A percentile compares a stretch with the other conserved stretches of the same genome.
Evolutionary conservation across 2,329 filamentous ascomycete species (phyloP).

Genomic region (Graphiopsis chlorocephala): DNA sequence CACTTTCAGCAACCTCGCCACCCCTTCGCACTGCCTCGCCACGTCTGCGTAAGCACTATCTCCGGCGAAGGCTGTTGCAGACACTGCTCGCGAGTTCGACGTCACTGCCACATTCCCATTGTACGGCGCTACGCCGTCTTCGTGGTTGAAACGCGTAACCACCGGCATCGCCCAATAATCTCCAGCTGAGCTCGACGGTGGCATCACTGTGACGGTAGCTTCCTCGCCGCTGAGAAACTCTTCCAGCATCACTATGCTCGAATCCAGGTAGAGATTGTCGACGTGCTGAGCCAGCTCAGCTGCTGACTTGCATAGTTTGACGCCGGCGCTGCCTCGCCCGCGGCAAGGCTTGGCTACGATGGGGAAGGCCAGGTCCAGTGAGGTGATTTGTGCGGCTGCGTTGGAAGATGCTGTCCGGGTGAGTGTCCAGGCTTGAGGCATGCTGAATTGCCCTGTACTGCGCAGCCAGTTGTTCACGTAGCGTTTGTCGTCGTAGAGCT

Average conservation of each 20-base stretch:
- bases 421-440: background rate
- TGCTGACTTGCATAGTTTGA: constrained; percentile 44
- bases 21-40: constrained; percentile 41
- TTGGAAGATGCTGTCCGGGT: constrained; percentile 17
- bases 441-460: constrained; percentile 22
- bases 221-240: constrained; percentile 51
- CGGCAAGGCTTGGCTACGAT: constrained; percentile 50
- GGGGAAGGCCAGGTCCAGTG: constrained; percentile 34
- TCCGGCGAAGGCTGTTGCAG: constrained; percentile 29
- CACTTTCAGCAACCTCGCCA: constrained; percentile 39
- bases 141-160: constrained; percentile 49
- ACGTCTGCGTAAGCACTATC: constrained; percentile 36
- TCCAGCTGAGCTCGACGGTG: constrained; percentile 35
- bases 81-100: constrained; percentile 45
- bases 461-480: constrained; percentile 47
- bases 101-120: constrained; percentile 50
- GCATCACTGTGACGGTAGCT: constrained; percentile 53
- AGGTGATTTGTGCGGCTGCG: constrained; percentile 16
- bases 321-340: constrained; percentile 50
- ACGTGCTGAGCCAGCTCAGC: constrained; percentile 38
- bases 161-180: constrained; percentile 47
- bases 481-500: constrained; percentile 52
- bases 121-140: constrained; percentile 49
- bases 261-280: constrained; percentile 28
- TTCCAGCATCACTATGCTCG: constrained; percentile 47